phyloP scores from a whole-genome alignment of 768 basidiomycete genomes.

The Lentinula lateritia region DNA sequence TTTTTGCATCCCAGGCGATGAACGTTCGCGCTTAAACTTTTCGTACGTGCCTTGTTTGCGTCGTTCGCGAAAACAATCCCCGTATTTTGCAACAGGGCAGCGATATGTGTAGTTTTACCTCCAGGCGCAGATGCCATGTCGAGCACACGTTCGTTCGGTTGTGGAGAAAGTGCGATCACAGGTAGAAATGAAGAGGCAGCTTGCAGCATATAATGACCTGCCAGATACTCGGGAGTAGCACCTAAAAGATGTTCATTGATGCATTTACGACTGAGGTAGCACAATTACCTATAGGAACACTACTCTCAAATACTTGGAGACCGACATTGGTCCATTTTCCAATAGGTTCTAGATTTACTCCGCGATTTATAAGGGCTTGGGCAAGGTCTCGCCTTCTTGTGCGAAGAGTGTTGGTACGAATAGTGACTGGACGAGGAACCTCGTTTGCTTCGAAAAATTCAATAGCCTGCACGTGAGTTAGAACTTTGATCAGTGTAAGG shows the following conservation, averaged over 20 bases:
- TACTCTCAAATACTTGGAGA: slow-evolving; percentile 95
- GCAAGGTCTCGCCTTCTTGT: slow-evolving; percentile 92
- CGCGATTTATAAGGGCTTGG: slow-evolving; percentile 89
- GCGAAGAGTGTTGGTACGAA: slow-evolving; percentile 94
- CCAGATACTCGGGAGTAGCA: slow-evolving; percentile 97
- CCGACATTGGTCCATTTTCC: slow-evolving; percentile 99
- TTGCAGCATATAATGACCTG: slow-evolving; percentile 99
- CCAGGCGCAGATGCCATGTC: slow-evolving; percentile 99
- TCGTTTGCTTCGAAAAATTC: slow-evolving; percentile 99
- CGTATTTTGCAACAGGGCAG: slow-evolving; percentile 94
- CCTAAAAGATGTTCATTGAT: slow-evolving; percentile 31
- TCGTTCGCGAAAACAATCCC: slow-evolving; percentile 99
- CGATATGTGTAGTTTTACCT: slow-evolving; percentile 97
- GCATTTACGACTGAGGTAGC: background rate
- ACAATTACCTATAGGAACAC: slow-evolving; percentile 78
- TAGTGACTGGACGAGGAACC: slow-evolving; percentile 91
- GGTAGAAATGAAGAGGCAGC: slow-evolving; percentile 99
- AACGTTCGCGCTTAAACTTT: slow-evolving; percentile 94
- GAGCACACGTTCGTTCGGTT: slow-evolving; percentile 88
- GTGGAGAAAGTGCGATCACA: slow-evolving; percentile 90
- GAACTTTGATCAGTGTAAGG: background rate
- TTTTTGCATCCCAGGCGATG: slow-evolving; percentile 98
- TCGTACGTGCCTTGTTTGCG: slow-evolving; percentile 88
- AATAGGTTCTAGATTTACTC: slow-evolving; percentile 96
- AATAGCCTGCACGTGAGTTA: slow-evolving; percentile 58